Evolutionary conservation across 1,284 basidiomycete species (phyloP).

Genomic region (Moesziomyces sp.): DNA sequence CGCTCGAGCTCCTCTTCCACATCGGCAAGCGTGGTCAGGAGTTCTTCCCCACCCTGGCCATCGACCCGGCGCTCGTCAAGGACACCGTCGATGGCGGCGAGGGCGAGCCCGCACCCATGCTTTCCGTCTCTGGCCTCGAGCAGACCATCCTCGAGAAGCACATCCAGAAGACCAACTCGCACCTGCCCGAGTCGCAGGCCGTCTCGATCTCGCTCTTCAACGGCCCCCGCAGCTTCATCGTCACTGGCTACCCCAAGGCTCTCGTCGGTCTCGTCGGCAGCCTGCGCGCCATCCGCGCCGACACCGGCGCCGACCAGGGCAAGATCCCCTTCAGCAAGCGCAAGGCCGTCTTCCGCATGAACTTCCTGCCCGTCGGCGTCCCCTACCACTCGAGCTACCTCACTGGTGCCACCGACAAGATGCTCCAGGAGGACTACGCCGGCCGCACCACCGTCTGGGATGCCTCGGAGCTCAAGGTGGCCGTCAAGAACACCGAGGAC

Average conservation of each 20-base stretch:
- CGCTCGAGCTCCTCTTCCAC: slow-evolving; percentile 90
- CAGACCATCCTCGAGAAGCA: slow-evolving; percentile 79
- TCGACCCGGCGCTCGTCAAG: slow-evolving; percentile 87
- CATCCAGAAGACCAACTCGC: slow-evolving; percentile 86
- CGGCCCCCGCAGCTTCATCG: slow-evolving; percentile 87
- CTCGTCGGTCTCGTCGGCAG: slow-evolving; percentile 92
- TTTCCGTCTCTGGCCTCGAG: slow-evolving; percentile 85
- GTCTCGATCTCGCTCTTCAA: slow-evolving; percentile 90
- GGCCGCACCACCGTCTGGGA: slow-evolving; percentile 74
- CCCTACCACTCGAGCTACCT: slow-evolving; percentile 95
- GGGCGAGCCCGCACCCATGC: slow-evolving; percentile 91
- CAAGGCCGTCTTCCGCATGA: slow-evolving; percentile 89
- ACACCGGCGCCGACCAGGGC: slow-evolving; percentile 88
- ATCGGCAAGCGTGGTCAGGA: slow-evolving; percentile 92
- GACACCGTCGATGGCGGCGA: slow-evolving; percentile 92
- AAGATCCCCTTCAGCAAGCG: slow-evolving; percentile 92
- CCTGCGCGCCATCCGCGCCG: slow-evolving; percentile 87
- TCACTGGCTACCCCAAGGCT: slow-evolving; percentile 91
- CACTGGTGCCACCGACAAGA: slow-evolving; percentile 78
- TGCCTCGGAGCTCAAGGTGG: slow-evolving; percentile 79
- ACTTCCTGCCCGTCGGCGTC: slow-evolving; percentile 92
- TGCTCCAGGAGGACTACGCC: slow-evolving; percentile 78
- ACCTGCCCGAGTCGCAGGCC: slow-evolving; percentile 81
- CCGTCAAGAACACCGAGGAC: slow-evolving; percentile 88
- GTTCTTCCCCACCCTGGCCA: slow-evolving; percentile 89